These are phyloP conservation scores for Colletotrichum australisinense DNA, from an alignment of 2,329 filamentous ascomycete genomes.

Conservation along the genomic window DNA sequence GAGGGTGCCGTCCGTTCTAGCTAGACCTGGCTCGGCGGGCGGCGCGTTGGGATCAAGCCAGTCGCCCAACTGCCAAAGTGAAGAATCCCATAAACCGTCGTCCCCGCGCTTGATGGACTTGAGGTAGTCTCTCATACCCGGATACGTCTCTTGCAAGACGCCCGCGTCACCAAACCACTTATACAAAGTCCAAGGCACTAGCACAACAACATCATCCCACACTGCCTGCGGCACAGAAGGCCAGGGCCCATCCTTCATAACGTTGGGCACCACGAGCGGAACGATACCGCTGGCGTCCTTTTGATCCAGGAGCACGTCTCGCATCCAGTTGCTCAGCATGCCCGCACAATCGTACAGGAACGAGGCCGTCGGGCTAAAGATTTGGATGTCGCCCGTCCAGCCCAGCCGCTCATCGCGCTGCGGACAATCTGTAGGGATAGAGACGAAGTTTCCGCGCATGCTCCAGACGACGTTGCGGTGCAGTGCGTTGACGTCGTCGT, in stretches of 20 bases:
- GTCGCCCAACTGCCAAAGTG: conserved; percentile 53
- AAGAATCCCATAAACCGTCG: conserved; percentile 53
- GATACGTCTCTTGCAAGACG: conserved; percentile 50
- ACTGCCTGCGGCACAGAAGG: conserved; percentile 46
- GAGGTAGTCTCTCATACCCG: conserved; percentile 53
- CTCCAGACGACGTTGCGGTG: conserved; percentile 66
- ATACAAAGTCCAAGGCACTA: conserved; percentile 54
- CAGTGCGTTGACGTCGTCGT: conserved; percentile 62
- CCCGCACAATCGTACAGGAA: conserved; percentile 65
- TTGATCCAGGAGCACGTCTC: conserved; percentile 52
- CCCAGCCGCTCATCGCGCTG: conserved; percentile 65
- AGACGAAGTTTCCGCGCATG: conserved; percentile 69
- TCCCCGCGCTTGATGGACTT: conserved; percentile 45
- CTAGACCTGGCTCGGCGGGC: conserved; percentile 50
- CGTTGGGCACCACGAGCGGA: conserved; percentile 44
- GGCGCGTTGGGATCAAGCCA: conserved; percentile 62
- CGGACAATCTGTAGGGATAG: conserved; percentile 68
- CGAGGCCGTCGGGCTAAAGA: conserved; percentile 61
- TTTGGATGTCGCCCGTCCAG: conserved; percentile 63
- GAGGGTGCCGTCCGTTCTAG: conserved; percentile 51
- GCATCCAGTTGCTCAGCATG: conserved; percentile 61
- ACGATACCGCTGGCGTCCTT: conserved; percentile 48
- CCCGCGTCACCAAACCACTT: conserved; percentile 48
- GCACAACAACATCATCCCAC: conserved; percentile 56
- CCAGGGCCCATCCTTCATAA: conserved; percentile 39